A percentile compares a stretch with the other conserved stretches of the same genome.
phyloP scores from a whole-genome alignment of 2,329 filamentous ascomycete genomes.

The Purpureocillium lavendulum region DNA sequence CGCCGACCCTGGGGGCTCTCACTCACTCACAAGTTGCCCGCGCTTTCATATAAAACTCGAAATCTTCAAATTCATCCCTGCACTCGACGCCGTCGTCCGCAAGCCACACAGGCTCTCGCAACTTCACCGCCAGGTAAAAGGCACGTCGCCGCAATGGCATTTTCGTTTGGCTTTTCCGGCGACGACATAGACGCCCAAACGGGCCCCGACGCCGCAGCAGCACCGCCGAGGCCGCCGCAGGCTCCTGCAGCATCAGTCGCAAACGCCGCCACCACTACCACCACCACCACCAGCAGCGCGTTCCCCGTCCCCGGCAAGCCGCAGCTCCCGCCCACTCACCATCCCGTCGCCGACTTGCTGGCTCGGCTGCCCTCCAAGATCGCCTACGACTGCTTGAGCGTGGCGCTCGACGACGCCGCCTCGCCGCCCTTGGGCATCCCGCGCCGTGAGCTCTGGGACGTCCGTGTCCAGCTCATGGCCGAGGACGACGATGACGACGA shows the following conservation, averaged over 20 bases:
- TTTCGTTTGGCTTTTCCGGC: slow-evolving; percentile 54
- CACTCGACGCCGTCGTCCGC: no score
- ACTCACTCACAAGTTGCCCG: background rate
- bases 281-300: slow-evolving; percentile 30
- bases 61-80: no score
- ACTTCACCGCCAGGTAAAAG: no score
- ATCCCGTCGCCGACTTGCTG: slow-evolving; percentile 44
- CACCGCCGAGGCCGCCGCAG: slow-evolving; percentile 14
- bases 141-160: slow-evolving; percentile 27
- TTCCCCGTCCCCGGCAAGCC: slow-evolving; percentile 56
- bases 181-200: slow-evolving; percentile 50
- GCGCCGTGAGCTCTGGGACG: slow-evolving; percentile 72
- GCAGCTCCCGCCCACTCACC: slow-evolving; percentile 44
- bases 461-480: slow-evolving; percentile 73
- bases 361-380: slow-evolving; percentile 62
- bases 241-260: background rate
- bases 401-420: slow-evolving; percentile 49
- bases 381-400: slow-evolving; percentile 54
- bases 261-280: slow-evolving; percentile 1
- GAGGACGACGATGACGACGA: slow-evolving; percentile 44
- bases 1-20: background rate
- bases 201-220: slow-evolving; percentile 8
- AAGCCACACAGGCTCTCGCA: no score
- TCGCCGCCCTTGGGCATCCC: slow-evolving; percentile 51
- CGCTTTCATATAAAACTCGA: background rate